These are phyloP conservation scores for Colletotrichum lentis DNA, from an alignment of 2,329 filamentous ascomycete species.

Conservation along the genomic window DNA sequence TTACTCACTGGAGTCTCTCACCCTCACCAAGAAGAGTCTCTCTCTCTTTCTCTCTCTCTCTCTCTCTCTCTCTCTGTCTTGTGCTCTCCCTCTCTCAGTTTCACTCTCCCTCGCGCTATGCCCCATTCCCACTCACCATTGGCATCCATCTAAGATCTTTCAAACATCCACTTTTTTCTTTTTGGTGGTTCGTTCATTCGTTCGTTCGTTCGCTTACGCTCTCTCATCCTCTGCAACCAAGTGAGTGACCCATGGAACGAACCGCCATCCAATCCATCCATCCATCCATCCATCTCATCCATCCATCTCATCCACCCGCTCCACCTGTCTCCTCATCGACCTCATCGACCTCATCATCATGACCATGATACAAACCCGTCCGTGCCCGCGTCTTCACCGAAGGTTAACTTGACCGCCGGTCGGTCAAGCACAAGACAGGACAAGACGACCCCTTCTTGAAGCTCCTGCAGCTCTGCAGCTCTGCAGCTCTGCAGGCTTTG, in stretches of 20 bases:
- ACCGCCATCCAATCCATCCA: background rate
- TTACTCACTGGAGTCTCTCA: too few species aligned
- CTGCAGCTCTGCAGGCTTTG: too few species aligned
- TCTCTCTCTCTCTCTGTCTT: too few species aligned
- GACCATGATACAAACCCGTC: background rate
- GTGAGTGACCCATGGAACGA: background rate
- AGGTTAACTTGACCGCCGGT: constrained; percentile 32
- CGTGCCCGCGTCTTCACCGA: constrained; percentile 13
- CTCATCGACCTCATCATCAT: too few species aligned
- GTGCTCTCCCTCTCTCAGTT: too few species aligned
- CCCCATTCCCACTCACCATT: background rate
- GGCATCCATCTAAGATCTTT: background rate
- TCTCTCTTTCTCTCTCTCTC: too few species aligned
- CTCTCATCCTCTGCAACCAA: background rate
- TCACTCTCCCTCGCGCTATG: background rate
- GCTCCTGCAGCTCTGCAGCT: too few species aligned
- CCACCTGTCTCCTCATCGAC: too few species aligned
- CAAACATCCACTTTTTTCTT: background rate
- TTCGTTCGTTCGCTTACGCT: background rate
- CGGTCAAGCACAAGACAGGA: background rate
- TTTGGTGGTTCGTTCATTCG: background rate
- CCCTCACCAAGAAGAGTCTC: too few species aligned
- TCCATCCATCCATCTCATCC: too few species aligned
- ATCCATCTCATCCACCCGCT: too few species aligned
- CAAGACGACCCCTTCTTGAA: too few species aligned